phyloP scores from a whole-genome alignment of 202 grass and related monocot species.

The Elaeis oleifera region DNA sequence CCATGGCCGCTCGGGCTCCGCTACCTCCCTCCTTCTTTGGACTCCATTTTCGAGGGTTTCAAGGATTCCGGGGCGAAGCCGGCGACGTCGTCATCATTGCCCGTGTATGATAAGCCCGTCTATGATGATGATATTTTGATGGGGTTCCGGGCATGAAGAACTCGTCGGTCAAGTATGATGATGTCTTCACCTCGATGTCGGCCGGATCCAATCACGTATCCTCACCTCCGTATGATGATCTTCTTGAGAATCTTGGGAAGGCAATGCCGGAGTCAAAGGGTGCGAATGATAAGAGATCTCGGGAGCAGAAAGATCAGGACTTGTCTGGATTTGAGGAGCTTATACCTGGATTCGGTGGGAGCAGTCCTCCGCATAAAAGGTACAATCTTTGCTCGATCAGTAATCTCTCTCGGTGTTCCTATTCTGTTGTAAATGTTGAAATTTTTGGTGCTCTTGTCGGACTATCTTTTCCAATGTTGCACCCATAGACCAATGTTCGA shows the following conservation, averaged over 20 bases:
- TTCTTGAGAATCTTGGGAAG: conserved; percentile 10
- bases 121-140: conserved; percentile 23
- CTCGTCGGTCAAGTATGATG: conserved; percentile 16
- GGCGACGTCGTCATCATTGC: conserved; percentile 4
- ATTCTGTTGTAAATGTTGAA: too few species aligned
- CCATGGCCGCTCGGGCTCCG: conserved; percentile 6
- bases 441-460: too few species aligned
- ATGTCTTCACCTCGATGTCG: too few species aligned
- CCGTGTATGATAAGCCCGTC: conserved; percentile 32
- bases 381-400: too few species aligned
- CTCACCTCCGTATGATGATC: not conserved
- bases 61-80: conserved; percentile 21
- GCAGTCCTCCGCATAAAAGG: too few species aligned
- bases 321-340: too few species aligned
- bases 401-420: too few species aligned
- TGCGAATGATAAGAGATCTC: conserved; percentile 6
- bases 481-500: too few species aligned
- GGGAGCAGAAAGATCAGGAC: too few species aligned
- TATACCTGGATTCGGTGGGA: too few species aligned
- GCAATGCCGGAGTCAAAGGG: not conserved
- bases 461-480: too few species aligned
- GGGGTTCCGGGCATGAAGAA: conserved; percentile 19
- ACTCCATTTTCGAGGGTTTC: conserved; percentile 45
- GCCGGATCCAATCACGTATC: too few species aligned
- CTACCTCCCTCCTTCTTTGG: conserved; percentile 15